These are phyloP conservation scores for Polyporus tsugae DNA, from an alignment of 1,284 basidiomycete species.

Conservation along the genomic window DNA sequence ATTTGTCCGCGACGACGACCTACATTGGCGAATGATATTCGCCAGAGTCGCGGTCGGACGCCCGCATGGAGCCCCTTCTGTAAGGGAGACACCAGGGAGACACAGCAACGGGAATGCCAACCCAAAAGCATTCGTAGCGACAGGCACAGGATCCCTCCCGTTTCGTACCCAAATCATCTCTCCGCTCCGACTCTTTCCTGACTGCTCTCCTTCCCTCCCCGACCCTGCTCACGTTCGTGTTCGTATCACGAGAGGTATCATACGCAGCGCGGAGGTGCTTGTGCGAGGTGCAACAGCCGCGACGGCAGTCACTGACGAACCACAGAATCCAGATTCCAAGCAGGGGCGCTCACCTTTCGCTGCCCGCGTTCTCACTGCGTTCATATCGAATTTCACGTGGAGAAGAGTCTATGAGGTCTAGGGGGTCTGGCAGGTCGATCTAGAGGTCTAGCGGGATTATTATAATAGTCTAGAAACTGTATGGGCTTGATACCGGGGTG, in stretches of 20 bases:
- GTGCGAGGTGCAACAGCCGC: conserved; percentile 22
- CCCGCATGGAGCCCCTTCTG: not conserved
- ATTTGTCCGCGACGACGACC: not conserved
- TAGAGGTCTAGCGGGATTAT: conserved; percentile 1
- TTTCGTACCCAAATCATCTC: conserved; percentile 15
- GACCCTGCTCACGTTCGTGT: conserved; percentile 9
- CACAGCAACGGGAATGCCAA: conserved; percentile 20
- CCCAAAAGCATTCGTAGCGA: conserved; percentile 24
- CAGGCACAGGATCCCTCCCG: conserved; percentile 23
- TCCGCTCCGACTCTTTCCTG: conserved; percentile 7
- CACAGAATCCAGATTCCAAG: not conserved
- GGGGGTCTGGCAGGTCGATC: not conserved
- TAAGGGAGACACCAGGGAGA: not conserved
- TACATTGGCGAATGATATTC: conserved; percentile 17
- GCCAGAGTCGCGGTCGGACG: conserved; percentile 8
- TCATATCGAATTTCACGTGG: conserved; percentile 16
- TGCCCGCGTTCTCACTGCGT: conserved; percentile 26
- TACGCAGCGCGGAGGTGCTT: conserved; percentile 7
- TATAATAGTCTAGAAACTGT: conserved; percentile 5
- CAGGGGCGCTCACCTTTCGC: conserved; percentile 25
- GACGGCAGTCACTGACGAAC: conserved; percentile 11
- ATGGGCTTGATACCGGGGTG: not conserved
- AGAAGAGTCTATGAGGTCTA: not conserved
- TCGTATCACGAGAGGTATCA: conserved; percentile 17
- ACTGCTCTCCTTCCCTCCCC: not conserved